Evolutionary conservation across 495 filamentous ascomycete species (phyloP).

Genomic region (Aspergillus taichungensis): DNA sequence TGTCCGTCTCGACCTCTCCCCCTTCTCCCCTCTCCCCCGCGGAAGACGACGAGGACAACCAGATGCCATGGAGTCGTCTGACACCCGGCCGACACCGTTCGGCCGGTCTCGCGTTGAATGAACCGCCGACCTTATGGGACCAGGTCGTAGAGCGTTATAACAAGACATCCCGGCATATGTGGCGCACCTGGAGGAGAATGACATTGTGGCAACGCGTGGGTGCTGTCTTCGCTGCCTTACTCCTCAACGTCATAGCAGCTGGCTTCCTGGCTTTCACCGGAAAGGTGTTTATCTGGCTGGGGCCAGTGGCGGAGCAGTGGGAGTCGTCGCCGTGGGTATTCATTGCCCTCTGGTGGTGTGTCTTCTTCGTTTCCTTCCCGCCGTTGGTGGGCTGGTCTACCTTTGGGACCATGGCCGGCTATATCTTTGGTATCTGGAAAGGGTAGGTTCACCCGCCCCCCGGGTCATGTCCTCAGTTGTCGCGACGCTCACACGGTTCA

Average conservation of each 20-base stretch:
- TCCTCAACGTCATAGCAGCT: constrained; percentile 44
- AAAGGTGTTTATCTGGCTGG: constrained; percentile 62
- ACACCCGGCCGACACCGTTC: constrained; percentile 26
- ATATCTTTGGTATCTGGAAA: constrained; percentile 86
- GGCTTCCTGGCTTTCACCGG: constrained; percentile 69
- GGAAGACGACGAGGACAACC: constrained; percentile 27
- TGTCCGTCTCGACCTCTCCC: constrained; percentile 51
- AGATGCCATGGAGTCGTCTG: constrained; percentile 33
- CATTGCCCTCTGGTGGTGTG: constrained; percentile 69
- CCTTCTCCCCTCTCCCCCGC: constrained; percentile 26
- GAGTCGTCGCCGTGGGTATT: constrained; percentile 60
- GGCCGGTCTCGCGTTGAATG: constrained; percentile 14
- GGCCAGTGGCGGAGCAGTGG: constrained; percentile 64
- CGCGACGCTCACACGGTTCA: constrained; percentile 2
- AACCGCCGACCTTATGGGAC: constrained; percentile 28
- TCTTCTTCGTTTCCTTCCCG: constrained; percentile 75
- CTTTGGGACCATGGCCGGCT: constrained; percentile 76
- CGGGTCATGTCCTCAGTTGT: neutral
- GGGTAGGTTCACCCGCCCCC: constrained; percentile 42
- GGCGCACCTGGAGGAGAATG: constrained; percentile 43
- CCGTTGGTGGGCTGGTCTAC: constrained; percentile 87
- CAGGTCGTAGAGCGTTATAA: constrained; percentile 36
- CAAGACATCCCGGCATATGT: constrained; percentile 14
- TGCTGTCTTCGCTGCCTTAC: constrained; percentile 41
- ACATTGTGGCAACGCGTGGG: constrained; percentile 52